Base-by-base conservation (phyloP, 805 yeast species). In the Candida sithepensis region DNA sequence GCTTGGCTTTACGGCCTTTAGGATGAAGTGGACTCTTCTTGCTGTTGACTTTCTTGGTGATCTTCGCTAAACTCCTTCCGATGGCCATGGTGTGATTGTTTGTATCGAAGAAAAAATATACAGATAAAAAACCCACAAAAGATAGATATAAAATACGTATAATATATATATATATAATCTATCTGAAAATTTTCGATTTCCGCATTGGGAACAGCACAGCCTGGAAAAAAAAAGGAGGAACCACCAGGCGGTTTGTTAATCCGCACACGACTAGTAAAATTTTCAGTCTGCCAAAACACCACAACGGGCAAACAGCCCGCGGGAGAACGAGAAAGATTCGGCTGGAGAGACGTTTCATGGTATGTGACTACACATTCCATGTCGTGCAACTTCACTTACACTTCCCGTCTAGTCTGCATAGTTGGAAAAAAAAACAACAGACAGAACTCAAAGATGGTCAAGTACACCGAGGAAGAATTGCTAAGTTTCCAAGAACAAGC, bases 1-100 rank as follows among this genome's bases (percentile, higher is more conserved):
- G 88, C 66, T 85, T 85, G 65, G 89, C 85, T 66, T 90, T 92
- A 45, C 97, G 78, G 9, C 97, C 96, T 60, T 84, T 85, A 20
- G 96, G 94, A 63, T 92, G 98, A 55, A 86, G 70, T 34, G 78
- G 71, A 39, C 77, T 79, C 37, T 77, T 79, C 50, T 79, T 70
- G 57, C 75, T 75, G 48, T 78, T 70, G 46, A 82, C 67, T 54
- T 75, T 73, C 67, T 84, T 84, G 54, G 78, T 73, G 32, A 88
- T 85, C 58, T 86, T 87, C 20, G 72, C 65, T 44, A 88, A 71
- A 51, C 80, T 80, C 59, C 85, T 87, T 16, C 81, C 84, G 51
- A 83, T 12, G 8, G 21, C 21, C 38, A 34, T 34, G 34, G 14
- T 30, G 7, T 6, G 7, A 12, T 30, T 4, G 4, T 30, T 4